Conservation (phyloP, 371 early-diverging fungal genomes). For the Saksenaea vasiformis region DNA sequence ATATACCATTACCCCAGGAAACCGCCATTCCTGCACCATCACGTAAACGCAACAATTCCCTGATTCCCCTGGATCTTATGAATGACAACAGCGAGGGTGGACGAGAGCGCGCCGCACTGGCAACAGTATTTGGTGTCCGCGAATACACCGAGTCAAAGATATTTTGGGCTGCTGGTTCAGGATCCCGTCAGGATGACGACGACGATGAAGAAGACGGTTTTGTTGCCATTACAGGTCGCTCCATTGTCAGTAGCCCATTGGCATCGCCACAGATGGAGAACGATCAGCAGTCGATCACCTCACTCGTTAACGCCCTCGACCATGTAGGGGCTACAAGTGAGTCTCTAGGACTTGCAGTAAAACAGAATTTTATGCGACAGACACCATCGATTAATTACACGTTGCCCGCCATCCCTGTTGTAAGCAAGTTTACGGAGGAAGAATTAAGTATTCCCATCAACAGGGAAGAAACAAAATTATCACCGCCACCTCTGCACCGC, state of each 20-base stretch:
- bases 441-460: slow-evolving; percentile 24
- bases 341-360: background rate
- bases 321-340: slow-evolving; percentile 7
- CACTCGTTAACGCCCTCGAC: background rate
- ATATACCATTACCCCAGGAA: slow-evolving; percentile 28
- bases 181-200: slow-evolving; percentile 17
- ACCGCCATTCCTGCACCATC: slow-evolving; percentile 29
- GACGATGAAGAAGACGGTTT: slow-evolving; percentile 19
- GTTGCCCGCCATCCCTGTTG: slow-evolving; percentile 39
- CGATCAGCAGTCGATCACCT: slow-evolving; percentile 3
- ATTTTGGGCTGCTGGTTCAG: slow-evolving; percentile 35
- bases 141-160: slow-evolving; percentile 51
- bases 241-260: slow-evolving; percentile 13
- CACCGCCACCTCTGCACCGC: slow-evolving; percentile 7
- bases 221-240: slow-evolving; percentile 18
- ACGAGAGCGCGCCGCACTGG: slow-evolving; percentile 47
- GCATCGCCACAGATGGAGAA: slow-evolving; percentile 4
- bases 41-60: slow-evolving; percentile 29
- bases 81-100: slow-evolving; percentile 31
- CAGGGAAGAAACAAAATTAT: slow-evolving; percentile 17
- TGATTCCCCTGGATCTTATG: slow-evolving; percentile 30
- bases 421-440: slow-evolving; percentile 40
- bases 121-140: slow-evolving; percentile 49
- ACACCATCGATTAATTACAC: slow-evolving; percentile 3
- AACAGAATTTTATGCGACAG: background rate